A percentile compares a stretch with the other conserved stretches of the same genome.
Conservation (phyloP, 2,329 filamentous ascomycete genomes). For the Dothideomycetidae sp. region DNA sequence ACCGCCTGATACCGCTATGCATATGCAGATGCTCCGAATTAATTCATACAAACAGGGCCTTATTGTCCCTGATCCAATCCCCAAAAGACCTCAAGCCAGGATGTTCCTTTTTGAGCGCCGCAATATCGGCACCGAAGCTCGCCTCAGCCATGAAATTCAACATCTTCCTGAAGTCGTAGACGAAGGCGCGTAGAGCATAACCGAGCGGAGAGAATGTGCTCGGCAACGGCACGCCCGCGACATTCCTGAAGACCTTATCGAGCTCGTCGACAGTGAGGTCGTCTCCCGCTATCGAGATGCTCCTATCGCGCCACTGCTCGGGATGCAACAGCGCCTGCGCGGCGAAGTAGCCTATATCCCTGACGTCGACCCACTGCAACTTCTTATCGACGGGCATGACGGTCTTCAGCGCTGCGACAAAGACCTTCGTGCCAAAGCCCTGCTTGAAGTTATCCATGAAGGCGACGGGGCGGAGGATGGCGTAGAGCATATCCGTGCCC, state of each 20-base stretch:
- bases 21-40: too few relatives aligned
- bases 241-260: conserved; percentile 31
- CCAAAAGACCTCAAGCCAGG: conserved; percentile 16
- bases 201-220: conserved; percentile 30
- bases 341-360: conserved; percentile 39
- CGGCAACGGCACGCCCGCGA: conserved; percentile 31
- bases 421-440: conserved; percentile 35
- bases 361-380: conserved; percentile 28
- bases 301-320: conserved; percentile 30
- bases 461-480: conserved; percentile 45
- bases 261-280: conserved; percentile 36
- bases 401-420: conserved; percentile 31
- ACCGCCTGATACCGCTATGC: too few relatives aligned
- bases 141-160: conserved; percentile 35
- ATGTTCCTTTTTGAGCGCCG: conserved; percentile 28
- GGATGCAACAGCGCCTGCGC: conserved; percentile 35
- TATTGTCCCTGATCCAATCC: conserved; percentile 12
- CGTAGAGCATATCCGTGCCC: conserved; percentile 41
- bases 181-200: conserved; percentile 26
- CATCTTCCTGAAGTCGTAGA: conserved; percentile 23
- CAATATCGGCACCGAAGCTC: conserved; percentile 35
- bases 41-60: conserved; percentile 9
- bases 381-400: conserved; percentile 11
- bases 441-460: conserved; percentile 48
- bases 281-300: conserved; percentile 39